Conservation (phyloP, 768 basidiomycete genomes). For the Agaricus subrufescens region DNA sequence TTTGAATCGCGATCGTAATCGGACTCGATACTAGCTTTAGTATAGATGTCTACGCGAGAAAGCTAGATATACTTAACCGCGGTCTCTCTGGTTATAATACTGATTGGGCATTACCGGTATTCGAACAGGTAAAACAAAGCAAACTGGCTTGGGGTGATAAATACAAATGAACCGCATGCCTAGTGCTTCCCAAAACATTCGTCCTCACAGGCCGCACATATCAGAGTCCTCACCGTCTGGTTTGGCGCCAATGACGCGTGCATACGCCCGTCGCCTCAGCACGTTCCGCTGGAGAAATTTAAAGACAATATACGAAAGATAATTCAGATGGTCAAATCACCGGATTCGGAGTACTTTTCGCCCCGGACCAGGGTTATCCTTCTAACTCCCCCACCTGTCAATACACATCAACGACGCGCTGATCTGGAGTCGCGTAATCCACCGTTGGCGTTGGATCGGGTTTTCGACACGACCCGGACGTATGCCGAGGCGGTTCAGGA, state of each 20-base stretch:
- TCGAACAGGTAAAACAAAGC: conserved; percentile 54
- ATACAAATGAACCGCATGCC: not conserved
- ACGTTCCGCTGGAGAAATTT: conserved; percentile 69
- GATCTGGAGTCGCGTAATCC: conserved; percentile 47
- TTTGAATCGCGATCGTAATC: not conserved
- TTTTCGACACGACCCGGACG: conserved; percentile 52
- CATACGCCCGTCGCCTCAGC: conserved; percentile 59
- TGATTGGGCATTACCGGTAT: conserved; percentile 77
- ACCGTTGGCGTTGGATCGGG: conserved; percentile 50
- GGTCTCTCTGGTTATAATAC: conserved; percentile 85
- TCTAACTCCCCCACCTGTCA: conserved; percentile 83
- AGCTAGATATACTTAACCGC: conserved; percentile 83
- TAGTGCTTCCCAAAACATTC: conserved; percentile 57
- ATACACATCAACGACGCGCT: conserved; percentile 50
- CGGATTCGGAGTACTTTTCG: conserved; percentile 61
- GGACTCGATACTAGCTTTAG: not conserved
- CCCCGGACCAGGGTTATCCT: conserved; percentile 73
- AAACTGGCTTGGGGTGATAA: not conserved
- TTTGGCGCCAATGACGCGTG: conserved; percentile 89
- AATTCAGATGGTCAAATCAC: conserved; percentile 55
- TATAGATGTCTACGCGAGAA: conserved; percentile 72
- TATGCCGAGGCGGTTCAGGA: conserved; percentile 72
- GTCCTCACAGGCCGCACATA: conserved; percentile 35
- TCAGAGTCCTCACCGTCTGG: conserved; percentile 82
- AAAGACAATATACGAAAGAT: conserved; percentile 59